A percentile compares a stretch with the other conserved stretches of the same genome.
Evolutionary conservation across 2,329 filamentous ascomycete species (phyloP).

Genomic region (Helotiales sp.): DNA sequence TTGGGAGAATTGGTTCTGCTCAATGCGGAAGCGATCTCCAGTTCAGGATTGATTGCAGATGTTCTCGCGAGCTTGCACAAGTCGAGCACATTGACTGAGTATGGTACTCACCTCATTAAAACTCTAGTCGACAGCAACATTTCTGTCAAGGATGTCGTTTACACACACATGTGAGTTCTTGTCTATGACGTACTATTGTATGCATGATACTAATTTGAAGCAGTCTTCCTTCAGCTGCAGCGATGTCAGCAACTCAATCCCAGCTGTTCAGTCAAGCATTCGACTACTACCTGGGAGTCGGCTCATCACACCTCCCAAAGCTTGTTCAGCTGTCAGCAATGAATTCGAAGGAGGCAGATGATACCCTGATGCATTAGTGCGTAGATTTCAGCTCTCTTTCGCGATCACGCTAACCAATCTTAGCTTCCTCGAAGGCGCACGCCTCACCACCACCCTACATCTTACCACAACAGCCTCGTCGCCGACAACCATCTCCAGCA

Average conservation of each 20-base stretch:
- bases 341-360: slow-evolving; percentile 57
- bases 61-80: slow-evolving; percentile 46
- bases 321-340: slow-evolving; percentile 60
- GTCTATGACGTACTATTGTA: not conserved
- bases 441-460: slow-evolving; percentile 62
- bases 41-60: slow-evolving; percentile 55
- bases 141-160: slow-evolving; percentile 62
- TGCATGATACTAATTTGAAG: not conserved
- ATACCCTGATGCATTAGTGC: slow-evolving; percentile 60
- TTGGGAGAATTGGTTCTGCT: slow-evolving; percentile 62
- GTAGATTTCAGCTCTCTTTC: not conserved
- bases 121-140: slow-evolving; percentile 63
- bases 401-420: slow-evolving; percentile 3
- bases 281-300: slow-evolving; percentile 68
- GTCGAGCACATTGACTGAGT: slow-evolving; percentile 57
- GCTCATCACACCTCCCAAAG: slow-evolving; percentile 55
- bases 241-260: slow-evolving; percentile 70
- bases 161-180: slow-evolving; percentile 29
- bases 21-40: slow-evolving; percentile 59
- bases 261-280: slow-evolving; percentile 72
- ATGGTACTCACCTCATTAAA: slow-evolving; percentile 66
- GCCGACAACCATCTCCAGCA: slow-evolving; percentile 43
- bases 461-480: slow-evolving; percentile 46
- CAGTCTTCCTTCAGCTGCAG: slow-evolving; percentile 56
- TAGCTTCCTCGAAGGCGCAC: slow-evolving; percentile 68